Evolutionary conservation across 768 basidiomycete genomes (phyloP), one percentile per base, ranked within the genome.

Genomic region (Russula emetica): DNA sequence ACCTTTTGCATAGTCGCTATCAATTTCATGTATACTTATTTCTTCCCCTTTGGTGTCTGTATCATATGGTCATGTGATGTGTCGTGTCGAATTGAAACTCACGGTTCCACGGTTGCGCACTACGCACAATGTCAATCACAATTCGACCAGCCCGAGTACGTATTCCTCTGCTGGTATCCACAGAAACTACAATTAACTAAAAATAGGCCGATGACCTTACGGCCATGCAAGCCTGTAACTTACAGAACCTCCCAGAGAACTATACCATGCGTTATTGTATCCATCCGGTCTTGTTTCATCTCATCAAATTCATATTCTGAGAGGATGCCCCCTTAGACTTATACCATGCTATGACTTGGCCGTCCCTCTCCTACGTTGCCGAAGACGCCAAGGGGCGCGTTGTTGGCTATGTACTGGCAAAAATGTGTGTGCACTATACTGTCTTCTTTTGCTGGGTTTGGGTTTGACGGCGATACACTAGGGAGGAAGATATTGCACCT

Each of bases 391-490:
- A 90, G 70, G 94, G 94, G 1, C 80, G 90, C 61, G 87, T 98
- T 60, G 92, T 98, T 2, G 94, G 94, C 34, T 98, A 98, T 73
- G 94, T 96, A 40, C 77, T 98, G n/a, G 93, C 91, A 2, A 95
- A 95, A 75, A 96, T 97, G 94, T 96, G 66, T 52, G 83, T 77
- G n/a, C n/a, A 28, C 47, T 5, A 20, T 26, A 3, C 7, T 11
- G 13, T 47, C 30, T 56, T 40, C 22, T 38, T 47, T 55, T 5
- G 44, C 22, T 9, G 28, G 28, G 28, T 4, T 4, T 22, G 40
- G 58, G n/a, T n/a, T 47, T 24, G 60, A 34, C 22, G 55, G 16
- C n/a, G 22, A 10, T 30, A 65, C 34, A 26, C 69, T 44, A 90
- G 88, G 85, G 89, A 92, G 64, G 82, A 82, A 61, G 84, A 84